Evolutionary conservation across 768 basidiomycete species (phyloP).

Genomic region (Suillus plorans): DNA sequence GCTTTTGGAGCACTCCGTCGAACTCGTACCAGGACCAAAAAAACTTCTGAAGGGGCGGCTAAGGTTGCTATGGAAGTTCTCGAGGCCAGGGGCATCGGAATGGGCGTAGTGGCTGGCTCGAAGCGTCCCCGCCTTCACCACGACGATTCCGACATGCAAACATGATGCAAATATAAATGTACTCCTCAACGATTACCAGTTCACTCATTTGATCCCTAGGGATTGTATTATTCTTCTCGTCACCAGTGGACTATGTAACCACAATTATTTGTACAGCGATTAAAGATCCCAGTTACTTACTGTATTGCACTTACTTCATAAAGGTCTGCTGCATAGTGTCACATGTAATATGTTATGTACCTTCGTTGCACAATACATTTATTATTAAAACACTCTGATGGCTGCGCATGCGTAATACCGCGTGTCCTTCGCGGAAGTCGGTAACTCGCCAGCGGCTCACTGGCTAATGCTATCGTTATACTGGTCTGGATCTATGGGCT

Average conservation of each 20-base stretch:
- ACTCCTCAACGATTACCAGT: neutral
- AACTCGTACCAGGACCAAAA: slow-evolving; percentile 73
- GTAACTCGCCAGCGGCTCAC: slow-evolving; percentile 3
- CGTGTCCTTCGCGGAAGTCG: slow-evolving; percentile 4
- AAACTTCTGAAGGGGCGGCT: slow-evolving; percentile 67
- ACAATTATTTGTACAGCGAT: slow-evolving; percentile 21
- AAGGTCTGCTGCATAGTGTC: slow-evolving; percentile 34
- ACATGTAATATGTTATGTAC: slow-evolving; percentile 38
- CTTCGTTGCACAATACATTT: slow-evolving; percentile 25
- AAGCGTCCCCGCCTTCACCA: slow-evolving; percentile 47
- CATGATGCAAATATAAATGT: slow-evolving; percentile 23
- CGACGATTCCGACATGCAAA: slow-evolving; percentile 49
- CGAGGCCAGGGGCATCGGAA: slow-evolving; percentile 72
- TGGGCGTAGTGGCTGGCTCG: slow-evolving; percentile 40
- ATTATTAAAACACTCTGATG: slow-evolving; percentile 11
- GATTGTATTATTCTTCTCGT: slow-evolving; percentile 6
- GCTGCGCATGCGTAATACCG: slow-evolving; percentile 3
- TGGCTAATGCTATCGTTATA: neutral
- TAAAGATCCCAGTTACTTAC: slow-evolving; percentile 31
- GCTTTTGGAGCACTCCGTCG: slow-evolving; percentile 83
- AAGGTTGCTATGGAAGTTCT: slow-evolving; percentile 80
- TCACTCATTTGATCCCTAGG: slow-evolving; percentile 6
- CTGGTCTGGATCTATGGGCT: neutral
- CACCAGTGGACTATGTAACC: slow-evolving; percentile 19
- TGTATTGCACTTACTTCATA: slow-evolving; percentile 32